Conservation (phyloP, 768 basidiomycete genomes). For the Amyloporia xantha region DNA sequence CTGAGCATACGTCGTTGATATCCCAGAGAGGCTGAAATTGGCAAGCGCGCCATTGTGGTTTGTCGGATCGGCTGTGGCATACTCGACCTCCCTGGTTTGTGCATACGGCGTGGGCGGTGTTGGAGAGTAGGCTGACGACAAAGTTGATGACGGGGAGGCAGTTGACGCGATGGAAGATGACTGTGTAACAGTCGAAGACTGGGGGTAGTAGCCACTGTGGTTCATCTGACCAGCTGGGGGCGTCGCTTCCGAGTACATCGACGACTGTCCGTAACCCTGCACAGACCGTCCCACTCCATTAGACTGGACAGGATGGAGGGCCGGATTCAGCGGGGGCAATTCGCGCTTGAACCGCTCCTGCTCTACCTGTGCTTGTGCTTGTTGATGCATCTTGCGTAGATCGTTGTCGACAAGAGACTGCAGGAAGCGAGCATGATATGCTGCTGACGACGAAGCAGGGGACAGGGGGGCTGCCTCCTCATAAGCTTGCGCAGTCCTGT, state of each 20-base stretch:
- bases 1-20: not conserved
- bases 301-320: not conserved
- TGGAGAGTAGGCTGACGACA: not conserved
- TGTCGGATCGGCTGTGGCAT: not conserved
- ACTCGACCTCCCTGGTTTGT: not conserved
- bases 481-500: slow-evolving; percentile 71
- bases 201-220: not conserved
- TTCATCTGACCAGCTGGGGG: not conserved
- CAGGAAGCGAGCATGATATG: slow-evolving; percentile 75
- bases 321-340: not conserved
- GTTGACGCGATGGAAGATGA: not conserved
- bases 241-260: no score
- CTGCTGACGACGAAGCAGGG: slow-evolving; percentile 52
- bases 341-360: not conserved
- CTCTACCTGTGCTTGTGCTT: not conserved
- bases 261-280: not conserved
- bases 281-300: not conserved
- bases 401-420: slow-evolving; percentile 62
- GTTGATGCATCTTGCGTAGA: slow-evolving; percentile 45
- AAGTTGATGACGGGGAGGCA: not conserved
- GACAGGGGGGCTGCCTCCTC: slow-evolving; percentile 61
- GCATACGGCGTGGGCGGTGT: not conserved
- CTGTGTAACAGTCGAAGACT: not conserved
- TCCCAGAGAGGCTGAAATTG: not conserved
- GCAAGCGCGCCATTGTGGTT: not conserved